Base-by-base conservation (phyloP, 768 basidiomycete species). In the Sistotremastrum niveocremeum region DNA sequence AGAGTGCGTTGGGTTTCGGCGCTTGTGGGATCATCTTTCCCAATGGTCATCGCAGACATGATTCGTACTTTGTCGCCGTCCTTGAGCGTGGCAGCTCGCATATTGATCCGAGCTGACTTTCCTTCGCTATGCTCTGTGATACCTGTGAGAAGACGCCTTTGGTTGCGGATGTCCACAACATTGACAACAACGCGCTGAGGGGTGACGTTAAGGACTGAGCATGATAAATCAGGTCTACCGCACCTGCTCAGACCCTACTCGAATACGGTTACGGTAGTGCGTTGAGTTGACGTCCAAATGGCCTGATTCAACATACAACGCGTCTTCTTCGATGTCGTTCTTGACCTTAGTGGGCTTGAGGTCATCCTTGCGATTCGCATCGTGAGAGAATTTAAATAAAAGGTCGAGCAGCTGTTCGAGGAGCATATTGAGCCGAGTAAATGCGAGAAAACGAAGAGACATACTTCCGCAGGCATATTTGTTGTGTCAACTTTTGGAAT, bases 21-120 rank as follows among this genome's bases (percentile, higher is more conserved):
- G 20, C 53, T 56, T 3, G 83, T 85, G 1, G 72, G 73, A 36
- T 63, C 69, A 37, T 72, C 78, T 34, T 66, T 69, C 0, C 79
- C 81, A 50, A 67, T 64, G 6, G 79, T 67, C 28, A 61, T 69
- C 28, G 84, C 63, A 5, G 57, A 20, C 20, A 20, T 20, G 20
- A 62, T 60, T 37, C 6, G 35, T 45, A 36, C 41, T 44, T 12
- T 40, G 45, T 34, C 39, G n/a, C 12, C 65, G 34, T 70, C 38
- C 7, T 37, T 32, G 30, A 75, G 51, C 3, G 31, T 51, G 0
- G 62, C 69, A 8, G 52, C 52, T 5, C 72, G 71, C 3, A 76
- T 74, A 37, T 50, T 10, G 52, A 51, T 56, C 37, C 31, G 48
- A 37, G 46, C 20, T 35, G 38, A 10, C 31, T 29, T 48, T 6